These are phyloP conservation scores for Sporothrix curviconia DNA, from an alignment of 2,329 filamentous ascomycete genomes.

Conservation along the genomic window DNA sequence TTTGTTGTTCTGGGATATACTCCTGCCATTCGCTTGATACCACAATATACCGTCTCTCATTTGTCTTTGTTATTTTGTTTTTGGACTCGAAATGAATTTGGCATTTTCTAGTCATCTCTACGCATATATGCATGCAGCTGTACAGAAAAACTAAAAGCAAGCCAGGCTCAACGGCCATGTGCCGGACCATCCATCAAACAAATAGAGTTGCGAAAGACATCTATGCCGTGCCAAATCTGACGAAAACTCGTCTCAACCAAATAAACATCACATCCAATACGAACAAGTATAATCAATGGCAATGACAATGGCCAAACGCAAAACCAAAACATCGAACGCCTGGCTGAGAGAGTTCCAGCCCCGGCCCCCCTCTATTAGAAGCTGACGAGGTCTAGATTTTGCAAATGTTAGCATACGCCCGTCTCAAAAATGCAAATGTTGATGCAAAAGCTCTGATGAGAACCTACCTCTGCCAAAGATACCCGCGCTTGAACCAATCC, in stretches of 20 bases:
- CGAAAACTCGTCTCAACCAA: no score
- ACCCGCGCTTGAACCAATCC: constrained; percentile 97
- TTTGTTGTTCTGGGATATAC: no score
- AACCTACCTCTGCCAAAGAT: constrained; percentile 86
- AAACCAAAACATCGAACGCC: background rate
- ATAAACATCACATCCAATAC: no score
- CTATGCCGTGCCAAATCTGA: no score
- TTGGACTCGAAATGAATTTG: background rate
- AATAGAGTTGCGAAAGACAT: no score
- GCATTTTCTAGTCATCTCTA: background rate
- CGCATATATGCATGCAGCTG: background rate
- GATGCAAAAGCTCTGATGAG: no score
- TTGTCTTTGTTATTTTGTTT: background rate
- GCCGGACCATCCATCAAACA: background rate
- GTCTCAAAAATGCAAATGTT: background rate
- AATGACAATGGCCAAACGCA: no score
- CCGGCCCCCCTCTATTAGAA: constrained; percentile 20
- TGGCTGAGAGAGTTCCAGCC: background rate
- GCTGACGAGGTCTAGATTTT: constrained; percentile 30
- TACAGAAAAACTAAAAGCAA: background rate
- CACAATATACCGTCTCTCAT: no score
- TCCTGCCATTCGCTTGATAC: no score
- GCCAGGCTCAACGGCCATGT: background rate
- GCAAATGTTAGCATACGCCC: constrained; percentile 11
- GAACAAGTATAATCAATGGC: background rate